These are phyloP conservation scores for Suhomyces terraborum DNA, from an alignment of 1,139 yeast genomes.

Conservation along the genomic window DNA sequence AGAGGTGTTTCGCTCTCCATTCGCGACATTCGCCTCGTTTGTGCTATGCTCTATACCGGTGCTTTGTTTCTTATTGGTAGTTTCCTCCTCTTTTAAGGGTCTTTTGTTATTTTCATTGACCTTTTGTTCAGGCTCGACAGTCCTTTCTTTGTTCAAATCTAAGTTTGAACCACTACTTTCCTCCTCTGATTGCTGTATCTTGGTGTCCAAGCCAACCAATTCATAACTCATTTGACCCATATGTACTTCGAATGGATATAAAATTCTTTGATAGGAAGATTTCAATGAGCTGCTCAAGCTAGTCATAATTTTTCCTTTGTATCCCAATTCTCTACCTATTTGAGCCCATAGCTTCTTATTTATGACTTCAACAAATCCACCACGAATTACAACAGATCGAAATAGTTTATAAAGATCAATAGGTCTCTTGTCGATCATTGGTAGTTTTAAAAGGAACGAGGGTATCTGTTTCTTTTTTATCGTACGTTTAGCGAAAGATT, in stretches of 20 bases:
- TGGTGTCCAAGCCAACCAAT: slow-evolving; percentile 10
- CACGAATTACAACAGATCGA: slow-evolving; percentile 53
- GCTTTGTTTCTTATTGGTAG: not conserved
- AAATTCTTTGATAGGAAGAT: slow-evolving; percentile 49
- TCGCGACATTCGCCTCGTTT: too few species aligned
- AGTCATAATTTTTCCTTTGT: slow-evolving; percentile 67
- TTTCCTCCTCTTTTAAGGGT: not conserved
- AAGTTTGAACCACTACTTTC: too few species aligned
- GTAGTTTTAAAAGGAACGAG: slow-evolving; percentile 31
- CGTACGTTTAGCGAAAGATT: not conserved
- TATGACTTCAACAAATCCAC: slow-evolving; percentile 60
- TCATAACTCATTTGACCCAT: slow-evolving; percentile 21
- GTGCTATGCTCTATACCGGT: too few species aligned
- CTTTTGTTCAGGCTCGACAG: not conserved
- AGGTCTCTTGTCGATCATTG: slow-evolving; percentile 59
- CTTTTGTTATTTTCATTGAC: slow-evolving; percentile 16
- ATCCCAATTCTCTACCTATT: slow-evolving; percentile 76
- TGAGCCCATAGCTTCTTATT: slow-evolving; percentile 61
- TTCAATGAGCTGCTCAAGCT: slow-evolving; percentile 71
- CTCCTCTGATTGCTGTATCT: not conserved
- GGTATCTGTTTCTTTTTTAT: slow-evolving; percentile 12
- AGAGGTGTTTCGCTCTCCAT: too few species aligned
- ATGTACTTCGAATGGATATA: slow-evolving; percentile 37
- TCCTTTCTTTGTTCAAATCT: not conserved
- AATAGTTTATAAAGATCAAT: slow-evolving; percentile 56